Conservation (phyloP, 2,329 filamentous ascomycete species). For the Aspergillus persii region DNA sequence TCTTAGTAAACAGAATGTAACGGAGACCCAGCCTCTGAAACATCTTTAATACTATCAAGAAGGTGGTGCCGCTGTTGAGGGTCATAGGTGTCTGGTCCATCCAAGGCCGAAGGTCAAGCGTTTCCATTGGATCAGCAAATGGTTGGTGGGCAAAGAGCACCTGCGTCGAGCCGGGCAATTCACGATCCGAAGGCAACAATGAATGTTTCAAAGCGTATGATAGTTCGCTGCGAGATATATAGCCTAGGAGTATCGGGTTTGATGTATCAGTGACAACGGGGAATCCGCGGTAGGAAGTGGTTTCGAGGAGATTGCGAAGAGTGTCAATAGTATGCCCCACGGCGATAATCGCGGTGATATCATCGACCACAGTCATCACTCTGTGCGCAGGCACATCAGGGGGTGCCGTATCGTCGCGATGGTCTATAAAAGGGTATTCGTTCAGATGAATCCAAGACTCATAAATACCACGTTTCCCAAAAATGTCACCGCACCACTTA, state of each 20-base stretch:
- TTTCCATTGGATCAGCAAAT: conserved; percentile 71
- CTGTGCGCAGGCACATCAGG: conserved; percentile 83
- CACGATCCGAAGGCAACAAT: conserved; percentile 42
- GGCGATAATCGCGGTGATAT: conserved; percentile 82
- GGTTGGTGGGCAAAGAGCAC: conserved; percentile 83
- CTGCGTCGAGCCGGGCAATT: conserved; percentile 68
- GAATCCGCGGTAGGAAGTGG: conserved; percentile 82
- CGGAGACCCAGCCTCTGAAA: conserved; percentile 92
- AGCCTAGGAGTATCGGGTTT: conserved; percentile 79
- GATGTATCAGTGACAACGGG: conserved; percentile 79
- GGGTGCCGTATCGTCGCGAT: conserved; percentile 72
- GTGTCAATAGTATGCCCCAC: conserved; percentile 82
- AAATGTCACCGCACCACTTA: conserved; percentile 97
- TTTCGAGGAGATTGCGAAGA: conserved; percentile 67
- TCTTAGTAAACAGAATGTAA: conserved; percentile 83
- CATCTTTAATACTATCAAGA: conserved; percentile 85
- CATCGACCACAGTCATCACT: conserved; percentile 90
- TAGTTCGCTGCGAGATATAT: conserved; percentile 90
- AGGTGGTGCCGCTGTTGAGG: conserved; percentile 69
- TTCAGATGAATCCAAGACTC: conserved; percentile 97
- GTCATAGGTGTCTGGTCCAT: conserved; percentile 99
- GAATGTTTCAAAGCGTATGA: conserved; percentile 72
- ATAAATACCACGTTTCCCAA: conserved; percentile 91
- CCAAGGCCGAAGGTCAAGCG: conserved; percentile 89
- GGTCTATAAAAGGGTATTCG: conserved; percentile 92